These are phyloP conservation scores for Arctostaphylos glauca DNA, from an alignment of 148 eudicot genomes.

Conservation along the genomic window DNA sequence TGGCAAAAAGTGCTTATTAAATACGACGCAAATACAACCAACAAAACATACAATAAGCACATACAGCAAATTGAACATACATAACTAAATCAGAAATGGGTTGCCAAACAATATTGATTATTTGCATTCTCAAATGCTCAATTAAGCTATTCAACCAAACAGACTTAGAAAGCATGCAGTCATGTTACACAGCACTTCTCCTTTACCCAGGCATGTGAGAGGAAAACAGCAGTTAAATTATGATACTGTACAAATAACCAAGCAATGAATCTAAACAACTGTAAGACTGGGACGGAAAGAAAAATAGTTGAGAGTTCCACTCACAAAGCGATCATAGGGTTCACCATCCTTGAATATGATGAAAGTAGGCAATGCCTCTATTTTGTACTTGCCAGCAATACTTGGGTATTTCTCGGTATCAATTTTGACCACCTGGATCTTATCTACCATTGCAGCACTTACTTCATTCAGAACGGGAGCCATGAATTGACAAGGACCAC, in stretches of 20 bases:
- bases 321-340: constrained; percentile 85
- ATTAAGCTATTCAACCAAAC: neutral
- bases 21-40: neutral
- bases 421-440: constrained; percentile 77
- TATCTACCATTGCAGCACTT: constrained; percentile 53
- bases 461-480: constrained; percentile 79
- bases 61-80: neutral
- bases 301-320: constrained; percentile 18
- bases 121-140: too few species aligned
- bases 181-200: neutral
- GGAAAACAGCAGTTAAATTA: neutral
- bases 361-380: constrained; percentile 88
- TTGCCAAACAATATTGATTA: too few species aligned
- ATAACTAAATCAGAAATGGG: too few species aligned
- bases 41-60: neutral
- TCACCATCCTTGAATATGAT: constrained; percentile 81
- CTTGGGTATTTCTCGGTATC: constrained; percentile 80
- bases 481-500: constrained; percentile 98
- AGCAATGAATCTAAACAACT: neutral
- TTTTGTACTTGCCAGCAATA: constrained; percentile 66
- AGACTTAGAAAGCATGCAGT: neutral
- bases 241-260: neutral
- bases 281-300: neutral
- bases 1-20: too few species aligned
- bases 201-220: neutral